phyloP scores from a whole-genome alignment of 495 filamentous ascomycete genomes.

The Penicillium paxilli region DNA sequence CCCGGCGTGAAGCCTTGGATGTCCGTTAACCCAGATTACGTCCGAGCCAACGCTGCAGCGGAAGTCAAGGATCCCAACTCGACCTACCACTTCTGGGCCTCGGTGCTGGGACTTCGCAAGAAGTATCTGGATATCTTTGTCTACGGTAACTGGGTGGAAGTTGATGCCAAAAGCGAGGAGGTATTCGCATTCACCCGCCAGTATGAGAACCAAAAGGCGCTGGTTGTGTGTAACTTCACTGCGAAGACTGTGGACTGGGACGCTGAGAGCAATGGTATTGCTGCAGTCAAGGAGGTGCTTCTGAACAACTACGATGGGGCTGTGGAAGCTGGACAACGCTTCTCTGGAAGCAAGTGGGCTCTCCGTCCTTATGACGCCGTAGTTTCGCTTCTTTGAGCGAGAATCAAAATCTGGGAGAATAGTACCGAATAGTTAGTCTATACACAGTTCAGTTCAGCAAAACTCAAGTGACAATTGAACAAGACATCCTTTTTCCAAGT shows the following conservation, averaged over 20 bases:
- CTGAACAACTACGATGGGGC: conserved; percentile 42
- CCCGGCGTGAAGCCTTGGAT: conserved; percentile 60
- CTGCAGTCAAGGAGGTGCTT: conserved; percentile 34
- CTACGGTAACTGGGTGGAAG: conserved; percentile 58
- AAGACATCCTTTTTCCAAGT: background rate
- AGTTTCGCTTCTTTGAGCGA: conserved; percentile 35
- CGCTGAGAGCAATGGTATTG: conserved; percentile 32
- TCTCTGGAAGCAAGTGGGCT: conserved; percentile 30
- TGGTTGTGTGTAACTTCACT: conserved; percentile 56
- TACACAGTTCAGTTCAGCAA: no score
- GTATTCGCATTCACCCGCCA: conserved; percentile 49
- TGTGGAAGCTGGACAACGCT: conserved; percentile 21
- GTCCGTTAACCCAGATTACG: conserved; percentile 57
- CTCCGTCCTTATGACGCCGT: conserved; percentile 43
- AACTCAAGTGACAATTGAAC: background rate
- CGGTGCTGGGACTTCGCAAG: conserved; percentile 54
- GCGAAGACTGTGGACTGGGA: conserved; percentile 41
- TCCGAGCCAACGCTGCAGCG: conserved; percentile 48
- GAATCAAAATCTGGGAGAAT: no score
- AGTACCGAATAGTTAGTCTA: no score
- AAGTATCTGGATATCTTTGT: conserved; percentile 57
- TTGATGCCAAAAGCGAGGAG: conserved; percentile 45
- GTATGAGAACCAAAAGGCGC: conserved; percentile 40
- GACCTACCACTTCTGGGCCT: conserved; percentile 53
- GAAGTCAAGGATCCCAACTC: conserved; percentile 47